Conservation (phyloP, 2,329 filamentous ascomycete species). For the Cordyceps fumosorosea region DNA sequence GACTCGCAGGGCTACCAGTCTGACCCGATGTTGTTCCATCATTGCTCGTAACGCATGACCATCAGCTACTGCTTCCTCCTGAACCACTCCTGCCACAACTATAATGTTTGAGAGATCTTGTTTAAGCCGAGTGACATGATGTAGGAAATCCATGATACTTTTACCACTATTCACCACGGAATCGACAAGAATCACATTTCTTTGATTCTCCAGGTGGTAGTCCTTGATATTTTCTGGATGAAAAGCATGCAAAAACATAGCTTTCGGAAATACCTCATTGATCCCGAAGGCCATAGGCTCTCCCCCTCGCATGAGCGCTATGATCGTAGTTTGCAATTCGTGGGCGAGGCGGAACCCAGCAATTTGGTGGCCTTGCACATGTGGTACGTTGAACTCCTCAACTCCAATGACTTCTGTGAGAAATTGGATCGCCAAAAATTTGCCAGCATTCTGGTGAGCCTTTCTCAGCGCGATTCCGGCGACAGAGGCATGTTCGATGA, state of each 20-base stretch:
- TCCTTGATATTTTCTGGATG: conserved; percentile 33
- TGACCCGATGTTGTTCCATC: conserved; percentile 20
- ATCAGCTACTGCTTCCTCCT: conserved; percentile 26
- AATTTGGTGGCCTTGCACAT: conserved; percentile 43
- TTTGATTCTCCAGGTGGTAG: conserved; percentile 32
- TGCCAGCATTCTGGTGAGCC: conserved; percentile 42
- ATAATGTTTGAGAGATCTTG: conserved; percentile 38
- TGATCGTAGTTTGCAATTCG: conserved; percentile 45
- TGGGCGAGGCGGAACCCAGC: conserved; percentile 38
- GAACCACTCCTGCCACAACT: conserved; percentile 49
- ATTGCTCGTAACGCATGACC: conserved; percentile 16
- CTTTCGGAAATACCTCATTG: conserved; percentile 42
- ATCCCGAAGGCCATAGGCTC: conserved; percentile 56
- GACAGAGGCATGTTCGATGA: conserved; percentile 15
- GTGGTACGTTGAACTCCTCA: conserved; percentile 39
- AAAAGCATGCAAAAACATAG: conserved; percentile 44
- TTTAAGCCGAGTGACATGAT: conserved; percentile 34
- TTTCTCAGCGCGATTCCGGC: conserved; percentile 40
- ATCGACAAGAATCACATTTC: conserved; percentile 50
- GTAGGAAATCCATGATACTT: conserved; percentile 41
- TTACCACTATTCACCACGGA: conserved; percentile 53
- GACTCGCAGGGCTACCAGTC: conserved; percentile 44
- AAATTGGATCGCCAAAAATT: conserved; percentile 46
- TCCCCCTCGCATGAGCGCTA: conserved; percentile 57
- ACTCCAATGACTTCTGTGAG: conserved; percentile 42